Conservation (phyloP, 2,329 filamentous ascomycete species). For the Pseudogymnoascus sp. region DNA sequence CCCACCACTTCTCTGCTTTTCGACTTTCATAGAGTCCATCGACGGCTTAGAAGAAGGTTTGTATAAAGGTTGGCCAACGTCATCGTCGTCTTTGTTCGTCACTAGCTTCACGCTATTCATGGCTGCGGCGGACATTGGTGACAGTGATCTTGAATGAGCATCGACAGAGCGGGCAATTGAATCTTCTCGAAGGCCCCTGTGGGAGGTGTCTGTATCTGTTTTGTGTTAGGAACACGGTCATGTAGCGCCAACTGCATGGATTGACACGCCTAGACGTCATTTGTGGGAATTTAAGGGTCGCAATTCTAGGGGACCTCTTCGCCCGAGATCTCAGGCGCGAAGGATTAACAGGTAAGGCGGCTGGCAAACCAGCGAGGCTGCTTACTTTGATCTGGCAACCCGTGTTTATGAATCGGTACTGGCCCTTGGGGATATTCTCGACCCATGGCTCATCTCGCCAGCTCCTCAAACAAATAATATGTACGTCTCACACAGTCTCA, state of each 20-base stretch:
- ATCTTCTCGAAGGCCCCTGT: not conserved
- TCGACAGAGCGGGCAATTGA: constrained; percentile 10
- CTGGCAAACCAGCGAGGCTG: not conserved
- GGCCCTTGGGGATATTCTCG: constrained; percentile 1
- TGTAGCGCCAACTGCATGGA: not conserved
- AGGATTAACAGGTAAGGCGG: not conserved
- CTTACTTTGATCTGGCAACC: constrained; percentile 5
- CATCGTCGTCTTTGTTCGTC: constrained; percentile 3
- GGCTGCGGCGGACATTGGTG: constrained; percentile 20
- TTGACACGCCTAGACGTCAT: constrained; percentile 5
- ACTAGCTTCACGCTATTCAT: constrained; percentile 21
- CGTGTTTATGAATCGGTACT: constrained; percentile 6
- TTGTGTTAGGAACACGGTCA: not conserved
- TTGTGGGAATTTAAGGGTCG: constrained; percentile 5
- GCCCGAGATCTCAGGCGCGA: not conserved
- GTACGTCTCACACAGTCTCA: constrained; percentile 6
- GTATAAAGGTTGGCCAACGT: not conserved
- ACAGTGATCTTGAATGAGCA: constrained; percentile 20
- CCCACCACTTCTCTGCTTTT: not conserved
- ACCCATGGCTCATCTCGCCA: constrained; percentile 6
- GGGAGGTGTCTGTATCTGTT: constrained; percentile 4
- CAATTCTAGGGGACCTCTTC: constrained; percentile 4
- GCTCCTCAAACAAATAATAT: not conserved
- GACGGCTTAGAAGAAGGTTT: not conserved
- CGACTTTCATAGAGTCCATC: not conserved